phyloP scores from a whole-genome alignment of 495 filamentous ascomycete species.

The Rhypophila decipiens region DNA sequence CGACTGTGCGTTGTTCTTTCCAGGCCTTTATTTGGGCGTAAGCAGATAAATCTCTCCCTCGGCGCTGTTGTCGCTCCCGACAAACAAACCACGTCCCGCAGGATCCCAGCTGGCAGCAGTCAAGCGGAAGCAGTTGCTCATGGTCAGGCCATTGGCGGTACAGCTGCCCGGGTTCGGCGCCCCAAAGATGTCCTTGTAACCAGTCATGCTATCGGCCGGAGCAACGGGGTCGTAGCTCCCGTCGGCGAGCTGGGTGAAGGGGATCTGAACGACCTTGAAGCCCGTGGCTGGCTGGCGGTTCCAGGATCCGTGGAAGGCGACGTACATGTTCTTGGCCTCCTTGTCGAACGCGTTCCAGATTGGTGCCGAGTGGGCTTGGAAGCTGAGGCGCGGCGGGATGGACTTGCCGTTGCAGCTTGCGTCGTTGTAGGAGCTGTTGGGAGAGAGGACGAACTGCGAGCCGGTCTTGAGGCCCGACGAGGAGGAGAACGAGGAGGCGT shows the following conservation, averaged over 20 bases:
- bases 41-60: conserved; percentile 39
- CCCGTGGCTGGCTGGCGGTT: conserved; percentile 36
- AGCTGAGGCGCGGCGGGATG: conserved; percentile 42
- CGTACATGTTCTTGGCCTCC: conserved; percentile 47
- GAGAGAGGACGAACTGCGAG: conserved; percentile 42
- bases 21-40: too few relatives aligned
- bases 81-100: conserved; percentile 30
- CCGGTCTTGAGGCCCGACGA: conserved; percentile 40
- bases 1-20: too few relatives aligned
- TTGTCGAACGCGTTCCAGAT: conserved; percentile 44
- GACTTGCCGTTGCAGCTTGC: conserved; percentile 39
- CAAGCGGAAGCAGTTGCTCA: conserved; percentile 32
- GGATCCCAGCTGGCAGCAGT: conserved; percentile 32
- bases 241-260: conserved; percentile 25
- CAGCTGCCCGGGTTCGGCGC: conserved; percentile 27
- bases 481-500: conserved; percentile 37
- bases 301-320: conserved; percentile 58
- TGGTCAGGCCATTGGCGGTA: conserved; percentile 32
- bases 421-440: conserved; percentile 44
- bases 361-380: conserved; percentile 54
- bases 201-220: conserved; percentile 25
- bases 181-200: conserved; percentile 31
- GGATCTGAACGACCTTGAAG: conserved; percentile 34
- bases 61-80: conserved; percentile 36
- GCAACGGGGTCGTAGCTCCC: conserved; percentile 35